Conservation (phyloP, 2,329 filamentous ascomycete species). For the Verticillium nubilum region DNA sequence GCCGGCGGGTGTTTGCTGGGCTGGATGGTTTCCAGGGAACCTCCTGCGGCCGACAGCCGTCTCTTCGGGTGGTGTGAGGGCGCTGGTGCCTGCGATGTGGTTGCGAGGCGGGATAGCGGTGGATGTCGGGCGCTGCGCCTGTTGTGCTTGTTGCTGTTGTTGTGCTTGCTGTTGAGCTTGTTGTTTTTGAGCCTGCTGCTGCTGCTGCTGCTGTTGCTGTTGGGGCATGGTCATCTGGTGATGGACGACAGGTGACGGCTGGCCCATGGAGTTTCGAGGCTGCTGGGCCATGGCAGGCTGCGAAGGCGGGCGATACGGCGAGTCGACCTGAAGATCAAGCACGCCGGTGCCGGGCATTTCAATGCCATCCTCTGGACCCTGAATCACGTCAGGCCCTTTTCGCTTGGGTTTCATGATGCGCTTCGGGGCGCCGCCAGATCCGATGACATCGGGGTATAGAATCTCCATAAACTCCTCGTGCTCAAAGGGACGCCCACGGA, state of each 20-base stretch:
- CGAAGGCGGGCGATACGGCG: slow-evolving; percentile 16
- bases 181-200: slow-evolving; percentile 11
- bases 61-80: slow-evolving; percentile 53
- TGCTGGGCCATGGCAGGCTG: slow-evolving; percentile 15
- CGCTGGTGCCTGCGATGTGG: slow-evolving; percentile 34
- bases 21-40: slow-evolving; percentile 16
- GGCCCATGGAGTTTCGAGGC: slow-evolving; percentile 19
- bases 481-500: slow-evolving; percentile 53
- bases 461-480: slow-evolving; percentile 58
- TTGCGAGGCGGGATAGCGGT: slow-evolving; percentile 32
- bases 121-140: slow-evolving; percentile 22
- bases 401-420: slow-evolving; percentile 51
- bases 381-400: slow-evolving; percentile 39
- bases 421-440: slow-evolving; percentile 54
- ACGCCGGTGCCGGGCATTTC: slow-evolving; percentile 43
- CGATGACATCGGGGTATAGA: slow-evolving; percentile 54
- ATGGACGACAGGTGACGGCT: slow-evolving; percentile 18
- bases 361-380: slow-evolving; percentile 31
- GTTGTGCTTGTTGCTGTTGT: slow-evolving; percentile 15
- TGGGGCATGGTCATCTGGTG: slow-evolving; percentile 16
- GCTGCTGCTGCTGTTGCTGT: slow-evolving; percentile 12
- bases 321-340: slow-evolving; percentile 36
- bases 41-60: slow-evolving; percentile 38
- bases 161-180: slow-evolving; percentile 13
- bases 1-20: slow-evolving; percentile 4